phyloP scores from a whole-genome alignment of 805 yeast species.

The Starmera caribaea region DNA sequence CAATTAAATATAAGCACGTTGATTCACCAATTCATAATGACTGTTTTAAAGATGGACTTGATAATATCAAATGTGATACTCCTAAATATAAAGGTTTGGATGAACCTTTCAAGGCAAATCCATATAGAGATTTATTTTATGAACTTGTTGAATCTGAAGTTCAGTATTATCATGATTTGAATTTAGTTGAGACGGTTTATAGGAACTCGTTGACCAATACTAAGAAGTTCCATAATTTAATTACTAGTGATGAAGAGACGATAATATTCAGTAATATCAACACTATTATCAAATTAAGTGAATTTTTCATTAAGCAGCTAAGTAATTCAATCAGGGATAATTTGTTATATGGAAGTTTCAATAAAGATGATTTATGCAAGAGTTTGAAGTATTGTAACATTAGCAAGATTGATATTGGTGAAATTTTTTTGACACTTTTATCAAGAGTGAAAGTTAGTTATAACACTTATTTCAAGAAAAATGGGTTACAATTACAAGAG shows the following conservation, averaged over 20 bases:
- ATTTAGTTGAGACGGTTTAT: slow-evolving; percentile 21
- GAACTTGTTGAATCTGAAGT: slow-evolving; percentile 25
- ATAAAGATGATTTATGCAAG: slow-evolving; percentile 3
- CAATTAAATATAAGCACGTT: slow-evolving; percentile 17
- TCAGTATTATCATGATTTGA: slow-evolving; percentile 22
- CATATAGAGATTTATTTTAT: slow-evolving; percentile 15
- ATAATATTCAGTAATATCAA: slow-evolving; percentile 34
- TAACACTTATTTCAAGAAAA: slow-evolving; percentile 21
- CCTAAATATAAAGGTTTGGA: slow-evolving; percentile 1
- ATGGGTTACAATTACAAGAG: slow-evolving; percentile 20
- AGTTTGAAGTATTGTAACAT: slow-evolving; percentile 5
- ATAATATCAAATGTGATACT: slow-evolving; percentile 4
- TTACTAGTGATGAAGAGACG: slow-evolving; percentile 25
- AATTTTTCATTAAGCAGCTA: slow-evolving; percentile 18
- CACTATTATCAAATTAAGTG: slow-evolving; percentile 27
- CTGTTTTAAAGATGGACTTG: slow-evolving; percentile 10
- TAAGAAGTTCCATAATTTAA: slow-evolving; percentile 19
- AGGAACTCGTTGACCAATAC: slow-evolving; percentile 22
- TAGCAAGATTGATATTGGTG: slow-evolving; percentile 18
- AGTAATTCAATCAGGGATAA: slow-evolving; percentile 1
- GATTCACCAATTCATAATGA: slow-evolving; percentile 26
- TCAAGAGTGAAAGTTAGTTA: slow-evolving; percentile 25
- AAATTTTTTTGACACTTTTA: slow-evolving; percentile 20
- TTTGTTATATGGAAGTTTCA: background rate
- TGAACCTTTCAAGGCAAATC: slow-evolving; percentile 2